Conservation (phyloP, 352 stramenopile species). For the Globisporangium carolinianum region DNA sequence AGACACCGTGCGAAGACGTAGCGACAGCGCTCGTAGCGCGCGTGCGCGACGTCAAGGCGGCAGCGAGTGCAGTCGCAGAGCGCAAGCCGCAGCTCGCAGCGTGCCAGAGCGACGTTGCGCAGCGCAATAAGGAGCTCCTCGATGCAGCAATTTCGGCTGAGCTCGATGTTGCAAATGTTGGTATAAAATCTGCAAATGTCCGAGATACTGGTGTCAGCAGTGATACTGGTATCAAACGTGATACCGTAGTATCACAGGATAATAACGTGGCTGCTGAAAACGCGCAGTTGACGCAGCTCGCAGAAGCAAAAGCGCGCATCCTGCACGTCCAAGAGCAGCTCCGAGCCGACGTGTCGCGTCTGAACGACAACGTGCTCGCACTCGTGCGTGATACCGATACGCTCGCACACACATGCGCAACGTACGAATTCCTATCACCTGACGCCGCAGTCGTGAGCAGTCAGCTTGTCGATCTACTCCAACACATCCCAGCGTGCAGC, state of each 20-base stretch:
- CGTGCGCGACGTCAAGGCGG: constrained; percentile 26
- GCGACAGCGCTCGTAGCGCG: constrained; percentile 29
- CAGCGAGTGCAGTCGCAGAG: constrained; percentile 32
- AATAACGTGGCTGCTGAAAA: too few species aligned
- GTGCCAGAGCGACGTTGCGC: constrained; percentile 28
- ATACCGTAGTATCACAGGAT: too few species aligned
- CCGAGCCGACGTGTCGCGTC: constrained; percentile 25
- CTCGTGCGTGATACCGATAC: constrained; percentile 42
- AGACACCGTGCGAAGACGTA: constrained; percentile 50
- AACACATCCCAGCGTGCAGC: constrained; percentile 35
- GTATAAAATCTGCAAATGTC: neutral
- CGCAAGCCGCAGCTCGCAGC: constrained; percentile 25
- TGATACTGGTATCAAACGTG: too few species aligned
- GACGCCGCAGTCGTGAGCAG: constrained; percentile 17
- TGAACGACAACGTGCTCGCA: constrained; percentile 44
- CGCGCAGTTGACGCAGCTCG: constrained; percentile 15
- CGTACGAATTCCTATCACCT: constrained; percentile 27
- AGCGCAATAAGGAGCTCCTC: constrained; percentile 39
- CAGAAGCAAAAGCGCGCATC: constrained; percentile 31
- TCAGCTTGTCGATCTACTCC: constrained; percentile 19
- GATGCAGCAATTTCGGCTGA: constrained; percentile 33
- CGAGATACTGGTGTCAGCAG: too few species aligned
- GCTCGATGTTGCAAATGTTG: constrained; percentile 26
- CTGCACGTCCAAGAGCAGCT: constrained; percentile 42
- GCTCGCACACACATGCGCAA: constrained; percentile 21